Evolutionary conservation across 1,139 yeast genomes (phyloP).

Genomic region (Candida tropicalis): DNA sequence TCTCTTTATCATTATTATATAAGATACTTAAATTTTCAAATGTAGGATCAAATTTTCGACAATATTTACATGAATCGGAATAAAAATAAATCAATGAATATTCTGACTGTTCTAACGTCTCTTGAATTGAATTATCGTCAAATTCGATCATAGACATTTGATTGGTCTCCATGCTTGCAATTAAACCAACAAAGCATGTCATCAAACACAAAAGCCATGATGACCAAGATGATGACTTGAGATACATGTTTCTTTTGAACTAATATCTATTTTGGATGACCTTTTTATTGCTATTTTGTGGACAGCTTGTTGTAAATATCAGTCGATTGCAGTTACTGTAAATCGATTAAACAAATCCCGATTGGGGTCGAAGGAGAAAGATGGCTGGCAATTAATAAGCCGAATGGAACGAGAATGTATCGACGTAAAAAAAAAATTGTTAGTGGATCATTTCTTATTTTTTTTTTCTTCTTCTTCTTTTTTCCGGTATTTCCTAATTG

Average conservation of each 20-base stretch:
- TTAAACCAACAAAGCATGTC: not conserved
- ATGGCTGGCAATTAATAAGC: too few species aligned
- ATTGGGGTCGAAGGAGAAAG: too few species aligned
- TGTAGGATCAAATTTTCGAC: slow-evolving; percentile 38
- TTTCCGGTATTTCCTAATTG: too few species aligned
- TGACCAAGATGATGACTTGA: not conserved
- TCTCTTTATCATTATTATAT: slow-evolving; percentile 23
- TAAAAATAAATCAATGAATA: slow-evolving; percentile 46
- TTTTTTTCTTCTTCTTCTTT: too few species aligned
- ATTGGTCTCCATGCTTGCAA: not conserved
- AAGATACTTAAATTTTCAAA: slow-evolving; percentile 35
- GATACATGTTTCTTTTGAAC: not conserved
- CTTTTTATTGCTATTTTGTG: not conserved
- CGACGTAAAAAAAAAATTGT: too few species aligned
- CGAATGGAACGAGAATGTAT: too few species aligned
- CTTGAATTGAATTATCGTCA: slow-evolving; percentile 21
- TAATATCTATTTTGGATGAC: too few species aligned
- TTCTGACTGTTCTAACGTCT: slow-evolving; percentile 23
- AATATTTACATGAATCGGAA: slow-evolving; percentile 40
- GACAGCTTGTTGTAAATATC: not conserved
- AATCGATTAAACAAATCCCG: too few species aligned
- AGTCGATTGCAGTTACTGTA: too few species aligned
- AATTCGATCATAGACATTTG: slow-evolving; percentile 19
- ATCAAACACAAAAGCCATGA: not conserved
- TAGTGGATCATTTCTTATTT: too few species aligned